phyloP scores from a whole-genome alignment of 164 flowering plant species.

The Macadamia tetraphylla region DNA sequence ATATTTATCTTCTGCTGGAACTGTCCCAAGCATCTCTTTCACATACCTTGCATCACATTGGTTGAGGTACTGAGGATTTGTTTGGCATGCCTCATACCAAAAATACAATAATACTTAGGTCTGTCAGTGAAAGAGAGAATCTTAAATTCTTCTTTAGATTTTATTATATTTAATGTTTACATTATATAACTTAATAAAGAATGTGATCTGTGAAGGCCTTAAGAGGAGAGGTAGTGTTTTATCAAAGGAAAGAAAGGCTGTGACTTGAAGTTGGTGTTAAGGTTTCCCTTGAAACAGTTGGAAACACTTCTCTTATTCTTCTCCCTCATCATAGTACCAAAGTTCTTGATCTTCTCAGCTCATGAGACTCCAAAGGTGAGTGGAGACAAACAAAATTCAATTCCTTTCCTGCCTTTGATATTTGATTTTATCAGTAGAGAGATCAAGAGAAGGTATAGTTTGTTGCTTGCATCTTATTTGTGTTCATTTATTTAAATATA shows the following conservation, averaged over 20 bases:
- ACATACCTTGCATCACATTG: slow-evolving; percentile 26
- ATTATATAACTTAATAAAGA: slow-evolving; percentile 26
- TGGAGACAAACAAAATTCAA: slow-evolving; percentile 3
- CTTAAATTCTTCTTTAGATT: slow-evolving; percentile 21
- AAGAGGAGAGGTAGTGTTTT: slow-evolving; percentile 15
- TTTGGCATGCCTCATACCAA: slow-evolving; percentile 29
- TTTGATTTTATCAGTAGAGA: slow-evolving; percentile 8
- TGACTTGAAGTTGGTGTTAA: slow-evolving; percentile 8
- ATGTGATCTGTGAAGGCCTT: slow-evolving; percentile 17
- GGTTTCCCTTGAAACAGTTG: slow-evolving; percentile 8
- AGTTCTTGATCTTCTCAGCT: slow-evolving; percentile 2
- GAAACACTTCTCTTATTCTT: neutral
- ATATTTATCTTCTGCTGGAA: slow-evolving; percentile 19
- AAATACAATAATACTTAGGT: slow-evolving; percentile 14
- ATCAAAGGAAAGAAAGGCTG: slow-evolving; percentile 3
- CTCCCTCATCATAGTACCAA: slow-evolving; percentile 11
- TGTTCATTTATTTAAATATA: neutral
- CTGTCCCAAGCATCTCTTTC: slow-evolving; percentile 25
- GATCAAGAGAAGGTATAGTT: slow-evolving; percentile 1
- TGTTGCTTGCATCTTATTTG: slow-evolving; percentile 1
- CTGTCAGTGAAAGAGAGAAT: slow-evolving; percentile 17
- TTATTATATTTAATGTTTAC: slow-evolving; percentile 1
- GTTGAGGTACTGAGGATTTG: slow-evolving; percentile 25
- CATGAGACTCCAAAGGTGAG: slow-evolving; percentile 16
- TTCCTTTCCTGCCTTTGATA: slow-evolving; percentile 3